A percentile compares a stretch with the other conserved stretches of the same genome.
Evolutionary conservation across 1,139 yeast genomes (phyloP).

Genomic region (Scheffersomyces quercinus): DNA sequence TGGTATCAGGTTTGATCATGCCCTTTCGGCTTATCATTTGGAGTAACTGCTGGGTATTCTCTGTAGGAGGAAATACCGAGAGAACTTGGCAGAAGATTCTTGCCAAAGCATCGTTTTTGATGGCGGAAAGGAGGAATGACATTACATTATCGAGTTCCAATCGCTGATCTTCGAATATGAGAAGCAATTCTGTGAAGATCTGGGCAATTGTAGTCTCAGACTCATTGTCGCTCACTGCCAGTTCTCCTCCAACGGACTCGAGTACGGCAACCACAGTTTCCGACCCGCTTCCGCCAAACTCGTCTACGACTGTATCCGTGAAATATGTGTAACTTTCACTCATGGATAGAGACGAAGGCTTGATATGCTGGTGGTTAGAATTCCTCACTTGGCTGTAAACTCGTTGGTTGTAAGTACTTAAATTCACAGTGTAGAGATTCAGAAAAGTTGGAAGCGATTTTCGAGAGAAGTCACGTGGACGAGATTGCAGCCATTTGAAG

Average conservation of each 20-base stretch:
- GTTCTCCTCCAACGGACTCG: conserved; percentile 5
- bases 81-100: conserved; percentile 45
- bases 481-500: too few species aligned
- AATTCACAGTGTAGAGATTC: too few species aligned
- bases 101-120: conserved; percentile 36
- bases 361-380: too few species aligned
- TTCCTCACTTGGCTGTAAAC: too few species aligned
- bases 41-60: conserved; percentile 29
- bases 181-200: conserved; percentile 39
- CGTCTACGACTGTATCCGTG: conserved; percentile 27
- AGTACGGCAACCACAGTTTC: conserved; percentile 30
- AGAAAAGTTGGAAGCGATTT: too few species aligned
- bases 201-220: conserved; percentile 8
- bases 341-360: not conserved
- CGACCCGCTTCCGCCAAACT: conserved; percentile 31
- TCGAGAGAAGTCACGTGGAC: too few species aligned
- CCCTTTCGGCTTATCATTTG: conserved; percentile 22
- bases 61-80: conserved; percentile 43
- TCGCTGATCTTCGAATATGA: conserved; percentile 28
- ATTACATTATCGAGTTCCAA: conserved; percentile 25
- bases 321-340: conserved; percentile 20
- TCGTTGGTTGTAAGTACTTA: too few species aligned
- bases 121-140: conserved; percentile 29
- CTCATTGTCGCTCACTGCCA: conserved; percentile 8
- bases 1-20: conserved; percentile 38